Base-by-base conservation (phyloP, 495 filamentous ascomycete species). In the Trichodelitschia bisporula region DNA sequence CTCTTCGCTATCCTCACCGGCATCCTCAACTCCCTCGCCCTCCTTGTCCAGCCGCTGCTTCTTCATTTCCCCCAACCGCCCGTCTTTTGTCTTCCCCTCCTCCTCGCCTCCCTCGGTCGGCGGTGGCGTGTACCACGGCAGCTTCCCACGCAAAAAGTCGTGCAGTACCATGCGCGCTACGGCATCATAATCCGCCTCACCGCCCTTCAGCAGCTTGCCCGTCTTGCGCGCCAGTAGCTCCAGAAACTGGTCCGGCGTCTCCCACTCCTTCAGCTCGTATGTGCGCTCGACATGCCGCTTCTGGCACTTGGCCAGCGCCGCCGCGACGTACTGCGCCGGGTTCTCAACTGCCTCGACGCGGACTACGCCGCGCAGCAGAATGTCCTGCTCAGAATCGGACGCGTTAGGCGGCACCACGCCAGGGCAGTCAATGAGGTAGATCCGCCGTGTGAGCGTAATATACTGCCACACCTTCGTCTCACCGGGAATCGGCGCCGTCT, bases 381-480 rank as follows among this genome's bases (percentile, higher is more conserved):
- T 78, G 37, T 92, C 84, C 45, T 77, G 63, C 26, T 77, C 70
- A 0, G 69, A 77, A 41, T 93, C 84, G 26, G 66, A 64, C 27
- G 58, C 57, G 39, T 69, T 84, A 2, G 86, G 82, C 4, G 86
- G 84, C 5, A 93, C 86, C 17, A 97, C 78, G 41, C 86, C 86
- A 20, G 86, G 86, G 43, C 86, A 93, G 44, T 95, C 86, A 40
- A 95, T 93, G 31, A 97, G 59, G 47, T 91, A 95, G 26, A 97
- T 93, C 30, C 89, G 61, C 49, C 80, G 83, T 82, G 92, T 95
- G 31, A 97, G 50, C 1, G 84, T 93, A 35, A 97, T 75, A 39
- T 92, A 95, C 49, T 97, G 82, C 82, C 82, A 95, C 9, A 93
- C 73, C 21, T 43, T 97, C 34, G 83, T 95, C 50, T 82, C 75